Conservation (phyloP, 176 grass and related monocot species). For the Phyllostachys edulis region DNA sequence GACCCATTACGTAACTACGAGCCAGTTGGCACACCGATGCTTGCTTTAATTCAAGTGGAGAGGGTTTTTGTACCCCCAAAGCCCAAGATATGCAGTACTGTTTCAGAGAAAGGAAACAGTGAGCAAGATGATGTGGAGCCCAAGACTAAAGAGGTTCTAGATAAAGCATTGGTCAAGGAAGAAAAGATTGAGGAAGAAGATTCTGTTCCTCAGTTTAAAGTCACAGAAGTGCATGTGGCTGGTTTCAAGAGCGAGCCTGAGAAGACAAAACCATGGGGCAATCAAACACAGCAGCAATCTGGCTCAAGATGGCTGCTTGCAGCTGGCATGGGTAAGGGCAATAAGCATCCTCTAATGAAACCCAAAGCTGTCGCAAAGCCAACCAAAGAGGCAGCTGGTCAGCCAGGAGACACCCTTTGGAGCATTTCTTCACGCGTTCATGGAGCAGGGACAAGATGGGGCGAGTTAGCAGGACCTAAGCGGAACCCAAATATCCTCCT, state of each 20-base stretch:
- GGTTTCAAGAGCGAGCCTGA: slow-evolving; percentile 82
- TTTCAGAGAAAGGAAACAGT: slow-evolving; percentile 60
- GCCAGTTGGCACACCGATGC: slow-evolving; percentile 89
- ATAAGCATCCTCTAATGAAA: slow-evolving; percentile 87
- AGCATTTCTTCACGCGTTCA: slow-evolving; percentile 84
- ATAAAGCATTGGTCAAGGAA: slow-evolving; percentile 48
- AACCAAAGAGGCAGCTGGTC: slow-evolving; percentile 38
- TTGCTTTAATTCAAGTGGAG: slow-evolving; percentile 94
- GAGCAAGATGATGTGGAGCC: slow-evolving; percentile 63
- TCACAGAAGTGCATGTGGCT: slow-evolving; percentile 90
- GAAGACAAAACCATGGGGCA: slow-evolving; percentile 75
- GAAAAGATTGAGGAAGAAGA: slow-evolving; percentile 55
- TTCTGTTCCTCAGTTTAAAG: slow-evolving; percentile 73
- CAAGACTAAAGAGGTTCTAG: slow-evolving; percentile 43
- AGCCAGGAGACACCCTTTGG: slow-evolving; percentile 78
- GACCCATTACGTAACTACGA: slow-evolving; percentile 89
- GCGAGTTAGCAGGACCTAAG: slow-evolving; percentile 44
- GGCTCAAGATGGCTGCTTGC: slow-evolving; percentile 97
- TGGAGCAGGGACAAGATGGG: slow-evolving; percentile 65
- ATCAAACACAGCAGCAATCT: slow-evolving; percentile 74
- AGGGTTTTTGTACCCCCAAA: slow-evolving; percentile 92
- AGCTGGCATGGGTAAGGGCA: slow-evolving; percentile 88
- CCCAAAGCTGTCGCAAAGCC: slow-evolving; percentile 58
- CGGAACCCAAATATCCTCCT: slow-evolving; percentile 87
- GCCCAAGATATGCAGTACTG: slow-evolving; percentile 75